Evolutionary conservation across 495 filamentous ascomycete species (phyloP).

Genomic region (Staphylotrichum longicolle): DNA sequence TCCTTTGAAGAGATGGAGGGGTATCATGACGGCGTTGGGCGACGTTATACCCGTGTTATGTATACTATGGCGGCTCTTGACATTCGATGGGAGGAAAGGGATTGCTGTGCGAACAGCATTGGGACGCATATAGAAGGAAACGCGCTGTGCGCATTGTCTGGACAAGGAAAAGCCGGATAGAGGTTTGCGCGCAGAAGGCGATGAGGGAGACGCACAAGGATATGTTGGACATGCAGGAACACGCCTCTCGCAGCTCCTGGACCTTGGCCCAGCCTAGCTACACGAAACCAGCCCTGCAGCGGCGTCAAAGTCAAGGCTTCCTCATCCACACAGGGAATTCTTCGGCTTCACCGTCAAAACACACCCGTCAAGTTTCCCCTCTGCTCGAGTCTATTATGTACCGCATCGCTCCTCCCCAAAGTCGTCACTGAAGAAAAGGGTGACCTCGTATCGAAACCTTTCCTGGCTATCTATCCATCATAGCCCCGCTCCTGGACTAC

Average conservation of each 20-base stretch:
- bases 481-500: neutral
- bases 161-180: neutral
- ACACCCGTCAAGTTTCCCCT: neutral
- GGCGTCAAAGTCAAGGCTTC: slow-evolving; percentile 4
- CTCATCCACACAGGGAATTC: neutral
- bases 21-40: slow-evolving; percentile 24
- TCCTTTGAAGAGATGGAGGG: neutral
- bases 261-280: neutral
- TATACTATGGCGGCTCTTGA: slow-evolving; percentile 19
- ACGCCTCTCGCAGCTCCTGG: neutral
- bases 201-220: neutral
- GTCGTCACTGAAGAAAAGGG: neutral
- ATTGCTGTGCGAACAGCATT: too few relatives aligned
- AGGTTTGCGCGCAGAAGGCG: neutral
- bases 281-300: neutral
- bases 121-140: neutral
- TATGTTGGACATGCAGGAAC: slow-evolving; percentile 4
- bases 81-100: neutral
- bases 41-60: slow-evolving; percentile 27
- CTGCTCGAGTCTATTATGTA: neutral
- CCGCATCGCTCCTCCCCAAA: neutral
- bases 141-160: neutral
- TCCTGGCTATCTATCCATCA: slow-evolving; percentile 2
- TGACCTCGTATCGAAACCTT: neutral
- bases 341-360: neutral